Base-by-base conservation (phyloP, 345 rosid genomes). In the Camelina hispida region DNA sequence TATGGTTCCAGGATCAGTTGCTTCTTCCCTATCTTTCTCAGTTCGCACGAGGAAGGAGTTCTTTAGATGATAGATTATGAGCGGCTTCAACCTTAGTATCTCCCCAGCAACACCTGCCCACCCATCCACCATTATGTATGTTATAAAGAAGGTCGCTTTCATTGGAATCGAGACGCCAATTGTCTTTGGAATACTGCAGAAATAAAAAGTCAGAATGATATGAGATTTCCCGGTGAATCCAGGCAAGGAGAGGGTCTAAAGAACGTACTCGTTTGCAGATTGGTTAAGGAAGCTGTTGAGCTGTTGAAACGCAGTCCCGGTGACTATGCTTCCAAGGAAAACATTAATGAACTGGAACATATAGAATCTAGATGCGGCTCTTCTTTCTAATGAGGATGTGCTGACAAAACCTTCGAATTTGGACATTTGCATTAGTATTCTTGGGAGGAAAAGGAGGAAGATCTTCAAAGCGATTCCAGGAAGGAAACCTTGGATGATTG, bases 101-200 rank as follows among this genome's bases (percentile, higher is more conserved):
- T 95, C 97, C 34, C 88, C 99, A 38, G 99, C 99, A 20, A 89
- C 95, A 72, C 99, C 97, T 42, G 99, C 97, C 97, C 99, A 95
- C 55, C 99, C 98, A 64, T 91, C 98, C 53, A 91, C 98, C 97
- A 91, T 93, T 70, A 91, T 89, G 37, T 89, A 93, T 22, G 98
- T 93, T 69, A 93, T 89, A 83, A 93, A 93, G 86, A 93, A 93
- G 3, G 98, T 91, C 9, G 97, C 98, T 76, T 95, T 95, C 96
- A 90, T 91, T 15, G 99, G 99, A 73, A 95, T 89, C 11, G 97
- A 91, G 62, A 79, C 87, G 7, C 97, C 97, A 7, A 95, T 83
- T 47, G 96, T 92, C 82, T 83, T 87, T 32, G 97, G 97, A 75
- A 95, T 92, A 37, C 99, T 94, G 82, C 53, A 37, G 18, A 22